A percentile compares a stretch with the other conserved stretches of the same genome.
phyloP scores from a whole-genome alignment of 2,329 filamentous ascomycete genomes.

The Hortaea werneckii region DNA sequence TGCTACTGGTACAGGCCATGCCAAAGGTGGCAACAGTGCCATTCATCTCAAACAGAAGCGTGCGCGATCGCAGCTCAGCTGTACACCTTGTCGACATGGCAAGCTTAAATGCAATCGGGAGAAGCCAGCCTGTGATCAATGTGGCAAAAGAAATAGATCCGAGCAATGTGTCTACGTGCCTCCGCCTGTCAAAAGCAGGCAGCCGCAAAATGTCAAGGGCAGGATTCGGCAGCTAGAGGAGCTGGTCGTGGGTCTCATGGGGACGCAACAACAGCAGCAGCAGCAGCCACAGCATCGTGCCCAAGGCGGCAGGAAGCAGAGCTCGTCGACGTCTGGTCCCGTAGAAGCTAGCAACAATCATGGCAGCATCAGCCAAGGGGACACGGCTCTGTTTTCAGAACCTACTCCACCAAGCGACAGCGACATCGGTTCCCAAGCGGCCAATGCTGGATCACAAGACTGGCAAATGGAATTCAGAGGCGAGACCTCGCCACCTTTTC shows the following conservation, averaged over 20 bases:
- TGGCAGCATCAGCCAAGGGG: background rate
- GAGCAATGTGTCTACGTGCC: constrained; percentile 23
- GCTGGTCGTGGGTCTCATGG: constrained; percentile 28
- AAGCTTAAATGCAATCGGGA: constrained; percentile 28
- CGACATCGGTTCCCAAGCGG: constrained; percentile 7
- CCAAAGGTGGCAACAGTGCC: background rate
- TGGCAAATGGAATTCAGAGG: background rate
- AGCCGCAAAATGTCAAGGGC: constrained; percentile 25
- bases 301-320: background rate
- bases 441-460: background rate
- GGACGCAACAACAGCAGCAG: constrained; percentile 11
- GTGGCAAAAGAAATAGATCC: constrained; percentile 25
- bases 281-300: background rate
- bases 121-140: constrained; percentile 28
- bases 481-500: background rate
- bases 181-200: constrained; percentile 22
- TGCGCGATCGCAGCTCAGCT: constrained; percentile 26
- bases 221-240: constrained; percentile 26
- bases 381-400: constrained; percentile 6
- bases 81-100: constrained; percentile 25
- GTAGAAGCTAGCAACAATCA: background rate
- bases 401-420: constrained; percentile 23
- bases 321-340: background rate
- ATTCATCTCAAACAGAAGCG: constrained; percentile 26
- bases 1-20: too few species aligned